Percentiles rank a stretch among this genome's conserved stretches.
Evolutionary conservation across 495 filamentous ascomycete genomes (phyloP).

Genomic region (Penicillium tannophilum): DNA sequence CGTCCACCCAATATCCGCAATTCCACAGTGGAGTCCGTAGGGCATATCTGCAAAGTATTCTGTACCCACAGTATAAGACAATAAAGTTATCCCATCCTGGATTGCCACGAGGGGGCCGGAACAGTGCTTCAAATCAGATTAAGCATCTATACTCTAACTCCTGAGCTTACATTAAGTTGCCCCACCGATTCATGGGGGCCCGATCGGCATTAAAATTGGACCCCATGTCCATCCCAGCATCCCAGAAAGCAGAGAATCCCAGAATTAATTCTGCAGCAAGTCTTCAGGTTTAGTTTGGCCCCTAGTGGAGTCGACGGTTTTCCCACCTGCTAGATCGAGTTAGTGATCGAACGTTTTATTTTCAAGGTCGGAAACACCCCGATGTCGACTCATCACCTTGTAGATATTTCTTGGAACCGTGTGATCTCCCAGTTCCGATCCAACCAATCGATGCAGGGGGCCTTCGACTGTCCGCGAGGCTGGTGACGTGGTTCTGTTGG

Average conservation of each 20-base stretch:
- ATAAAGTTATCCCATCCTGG: not conserved
- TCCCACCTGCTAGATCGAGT: not conserved
- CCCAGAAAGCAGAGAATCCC: too few species aligned
- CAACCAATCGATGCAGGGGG: too few species aligned
- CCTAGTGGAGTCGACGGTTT: not conserved
- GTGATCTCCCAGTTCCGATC: too few species aligned
- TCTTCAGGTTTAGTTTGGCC: slow-evolving; percentile 1
- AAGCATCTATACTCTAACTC: not conserved
- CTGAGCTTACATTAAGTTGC: slow-evolving; percentile 13
- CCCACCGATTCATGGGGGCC: slow-evolving; percentile 13
- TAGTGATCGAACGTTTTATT: not conserved
- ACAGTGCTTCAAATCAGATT: slow-evolving; percentile 16
- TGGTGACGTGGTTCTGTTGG: too few species aligned
- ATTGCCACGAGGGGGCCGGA: slow-evolving; percentile 4
- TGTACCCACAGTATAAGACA: not conserved
- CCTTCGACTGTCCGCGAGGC: too few species aligned
- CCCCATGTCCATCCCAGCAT: not conserved
- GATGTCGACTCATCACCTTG: not conserved
- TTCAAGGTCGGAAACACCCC: not conserved
- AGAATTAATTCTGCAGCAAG: not conserved
- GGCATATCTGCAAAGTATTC: not conserved
- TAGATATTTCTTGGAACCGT: not conserved
- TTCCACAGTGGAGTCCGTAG: too few species aligned
- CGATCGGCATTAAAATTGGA: slow-evolving; percentile 1
- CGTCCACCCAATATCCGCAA: too few species aligned